Base-by-base conservation (phyloP, 163 green algal species). In the Scenedesmus sp. region DNA sequence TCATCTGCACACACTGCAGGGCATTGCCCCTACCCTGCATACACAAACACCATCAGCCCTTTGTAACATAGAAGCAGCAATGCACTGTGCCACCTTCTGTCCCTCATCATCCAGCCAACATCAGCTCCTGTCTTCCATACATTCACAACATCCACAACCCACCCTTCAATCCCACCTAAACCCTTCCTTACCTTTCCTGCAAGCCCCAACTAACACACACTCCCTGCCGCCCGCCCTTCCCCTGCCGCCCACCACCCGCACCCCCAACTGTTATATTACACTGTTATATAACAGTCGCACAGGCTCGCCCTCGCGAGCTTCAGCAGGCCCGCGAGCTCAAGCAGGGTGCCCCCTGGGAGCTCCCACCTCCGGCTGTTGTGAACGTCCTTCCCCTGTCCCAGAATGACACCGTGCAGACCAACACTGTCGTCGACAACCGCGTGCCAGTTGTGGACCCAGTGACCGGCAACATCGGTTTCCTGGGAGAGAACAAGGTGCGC, bases 271-370 rank as follows among this genome's bases (percentile, higher is more conserved):
- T 46, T 46, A 46, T 46, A 46, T 46, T 46, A 46, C 34, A 46
- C 34, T 46, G 34, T 46, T 46, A 46, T 18, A 46, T 46, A 46
- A 57, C 85, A 90, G 85, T 82, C 52, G 66, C 85, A 59, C 85
- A 90, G 54, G 85, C 85, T 62, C 85, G 85, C 23, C 85, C 85
- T 12, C 85, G 85, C 52, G 70, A 79, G 70, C 23, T 79, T 23
- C 66, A 76, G 66, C 66, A 76, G 18, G 66, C 66, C 34, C 34
- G 84, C 15, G 84, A 89, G 26, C 84, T 89, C 8, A 64, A 90
- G 85, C 85, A 90, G 85, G 54, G 34, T 82, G 82, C 84, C 2
- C 85, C 85, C 10, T 90, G 85, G 85, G 85, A 90, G 64, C n/a
- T 67, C 20, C 18, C 85, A 20, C 85, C 85, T 23, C 46, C 77